Base-by-base conservation (phyloP, 495 filamentous ascomycete genomes). In the Neurospora sublineolata region DNA sequence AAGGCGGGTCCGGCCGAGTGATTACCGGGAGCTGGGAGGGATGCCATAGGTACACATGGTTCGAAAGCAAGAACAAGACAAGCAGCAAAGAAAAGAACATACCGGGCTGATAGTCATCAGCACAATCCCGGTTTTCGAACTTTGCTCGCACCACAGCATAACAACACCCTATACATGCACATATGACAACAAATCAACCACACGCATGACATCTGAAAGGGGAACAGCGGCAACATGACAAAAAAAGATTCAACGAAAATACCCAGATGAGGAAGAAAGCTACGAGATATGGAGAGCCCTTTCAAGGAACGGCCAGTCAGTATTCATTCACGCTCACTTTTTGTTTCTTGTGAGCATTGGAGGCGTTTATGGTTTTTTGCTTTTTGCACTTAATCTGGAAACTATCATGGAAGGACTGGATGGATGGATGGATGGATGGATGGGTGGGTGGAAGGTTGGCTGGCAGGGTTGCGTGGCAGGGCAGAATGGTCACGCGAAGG, bases 1-100 rank as follows among this genome's bases (percentile, higher is more conserved):
- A 72, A 89, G 92, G 72, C 83, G 90, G 73, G 89, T 91, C 70
- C 86, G 95, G 64, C 93, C 93, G 20, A 94, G 91, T 78, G 96
- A 99, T 81, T 97, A 94, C 74, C 85, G 90, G 58, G 92, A 95
- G 81, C 83, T 96, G n/a, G 94, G 79, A 87, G 72, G 11, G 10
- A 41, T 39, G 37, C 12, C 41, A 44, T 44, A 20, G 41, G 41
- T 44, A 44, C 41, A 18, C 18, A 44, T 44, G 41, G 41, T n/a
- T n/a, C 18, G 10, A 10, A n/a, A n/a, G 18, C 41, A n/a, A 8
- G 41, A 20, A 20, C 9, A 44, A 12, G 41, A 52, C 12, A 58
- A 12, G 20, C n/a, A 27, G 27, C 52, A 64, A 16, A 64, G 52
- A 18, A 14, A 58, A 11, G 6, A 16, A 64, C 27, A 64, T 33